Evolutionary conservation across 75 land plant species (phyloP).

Genomic region (Selaginella moellendorffii): DNA sequence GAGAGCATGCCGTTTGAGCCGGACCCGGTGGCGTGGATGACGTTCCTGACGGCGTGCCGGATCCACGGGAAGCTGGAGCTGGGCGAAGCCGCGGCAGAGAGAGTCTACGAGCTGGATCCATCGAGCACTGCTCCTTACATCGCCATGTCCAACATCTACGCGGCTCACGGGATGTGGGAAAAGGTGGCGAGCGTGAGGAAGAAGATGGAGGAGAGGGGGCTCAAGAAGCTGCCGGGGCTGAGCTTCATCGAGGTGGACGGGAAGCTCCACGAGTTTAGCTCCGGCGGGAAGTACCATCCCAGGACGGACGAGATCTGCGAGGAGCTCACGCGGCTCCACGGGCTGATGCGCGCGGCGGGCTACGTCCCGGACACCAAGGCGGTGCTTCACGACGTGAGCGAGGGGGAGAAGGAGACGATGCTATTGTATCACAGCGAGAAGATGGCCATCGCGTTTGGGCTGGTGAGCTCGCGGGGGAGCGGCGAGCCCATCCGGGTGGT

Average conservation of each 20-base stretch:
- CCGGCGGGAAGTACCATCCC: background rate
- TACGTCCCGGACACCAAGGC: background rate
- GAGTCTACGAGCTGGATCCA: background rate
- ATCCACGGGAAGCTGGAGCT: constrained; percentile 26
- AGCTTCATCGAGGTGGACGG: constrained; percentile 3
- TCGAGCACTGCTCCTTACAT: background rate
- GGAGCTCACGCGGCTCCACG: background rate
- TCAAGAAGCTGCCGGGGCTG: constrained; percentile 2
- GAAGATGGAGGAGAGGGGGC: background rate
- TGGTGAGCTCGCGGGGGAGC: background rate
- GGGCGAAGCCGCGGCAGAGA: constrained; percentile 18
- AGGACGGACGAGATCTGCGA: background rate
- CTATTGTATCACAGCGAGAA: background rate
- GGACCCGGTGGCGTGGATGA: constrained; percentile 31
- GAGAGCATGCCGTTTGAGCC: constrained; percentile 33
- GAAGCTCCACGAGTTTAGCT: background rate
- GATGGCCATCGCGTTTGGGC: constrained; percentile 5
- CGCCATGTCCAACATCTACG: background rate
- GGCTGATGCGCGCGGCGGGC: background rate
- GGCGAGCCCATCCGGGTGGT: background rate
- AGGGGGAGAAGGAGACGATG: background rate
- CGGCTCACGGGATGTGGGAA: background rate
- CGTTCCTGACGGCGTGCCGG: constrained; percentile 26
- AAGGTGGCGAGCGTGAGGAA: constrained; percentile 2
- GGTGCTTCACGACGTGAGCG: background rate